phyloP scores from a whole-genome alignment of 2,329 filamentous ascomycete species.

The Aspergillus tubingensis region DNA sequence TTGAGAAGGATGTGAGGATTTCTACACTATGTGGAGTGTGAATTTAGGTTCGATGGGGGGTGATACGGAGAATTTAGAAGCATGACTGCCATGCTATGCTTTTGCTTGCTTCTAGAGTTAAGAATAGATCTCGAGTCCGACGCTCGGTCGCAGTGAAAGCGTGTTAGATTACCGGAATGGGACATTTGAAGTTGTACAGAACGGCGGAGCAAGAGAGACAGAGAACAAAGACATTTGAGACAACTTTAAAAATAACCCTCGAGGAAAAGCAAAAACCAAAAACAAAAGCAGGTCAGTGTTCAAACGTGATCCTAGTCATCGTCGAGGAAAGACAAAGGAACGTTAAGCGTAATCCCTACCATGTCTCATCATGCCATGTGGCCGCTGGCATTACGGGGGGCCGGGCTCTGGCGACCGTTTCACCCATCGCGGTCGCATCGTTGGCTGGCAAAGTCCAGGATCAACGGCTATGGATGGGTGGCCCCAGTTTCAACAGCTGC shows the following conservation, averaged over 20 bases:
- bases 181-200: slow-evolving; percentile 1
- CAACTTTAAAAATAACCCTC: slow-evolving; percentile 1
- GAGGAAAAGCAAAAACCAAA: not conserved
- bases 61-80: not conserved
- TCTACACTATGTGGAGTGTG: not conserved
- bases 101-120: not conserved
- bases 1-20: not conserved
- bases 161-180: not conserved
- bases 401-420: not conserved
- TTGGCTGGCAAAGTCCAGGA: not conserved
- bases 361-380: slow-evolving; percentile 8
- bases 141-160: not conserved
- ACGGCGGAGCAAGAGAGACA: not conserved
- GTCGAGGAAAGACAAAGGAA: not conserved
- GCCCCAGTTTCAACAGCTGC: not conserved
- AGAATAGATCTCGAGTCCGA: not conserved
- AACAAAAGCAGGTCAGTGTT: not conserved
- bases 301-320: too few relatives aligned
- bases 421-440: not conserved
- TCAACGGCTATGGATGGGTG: not conserved
- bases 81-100: not conserved
- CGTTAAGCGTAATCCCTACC: slow-evolving; percentile 9
- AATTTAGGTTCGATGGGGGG: not conserved
- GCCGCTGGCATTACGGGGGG: not conserved
- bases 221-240: not conserved